phyloP scores from a whole-genome alignment of 208 protist species.

The Acanthamoeba royreba region DNA sequence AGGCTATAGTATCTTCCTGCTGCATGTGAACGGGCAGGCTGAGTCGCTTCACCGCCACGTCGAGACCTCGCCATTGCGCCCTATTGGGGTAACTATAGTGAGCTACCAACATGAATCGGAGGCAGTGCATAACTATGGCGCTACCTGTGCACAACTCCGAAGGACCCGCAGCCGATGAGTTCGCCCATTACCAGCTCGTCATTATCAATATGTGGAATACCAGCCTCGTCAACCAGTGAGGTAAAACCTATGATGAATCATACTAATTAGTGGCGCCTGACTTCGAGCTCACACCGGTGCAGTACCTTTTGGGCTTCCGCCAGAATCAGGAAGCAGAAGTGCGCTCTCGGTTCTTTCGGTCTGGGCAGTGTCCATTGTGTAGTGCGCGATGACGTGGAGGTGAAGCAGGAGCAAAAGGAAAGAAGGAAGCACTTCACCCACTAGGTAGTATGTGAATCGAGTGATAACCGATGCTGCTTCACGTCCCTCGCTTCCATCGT shows the following conservation, averaged over 20 bases:
- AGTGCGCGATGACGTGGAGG: neutral
- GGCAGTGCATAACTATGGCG: too few species aligned
- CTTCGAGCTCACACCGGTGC: too few species aligned
- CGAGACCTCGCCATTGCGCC: neutral
- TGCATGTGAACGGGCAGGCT: neutral
- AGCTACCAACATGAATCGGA: too few species aligned
- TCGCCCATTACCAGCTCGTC: neutral
- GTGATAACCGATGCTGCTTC: neutral
- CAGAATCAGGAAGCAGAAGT: too few species aligned
- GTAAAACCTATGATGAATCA: too few species aligned
- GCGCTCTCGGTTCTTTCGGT: too few species aligned
- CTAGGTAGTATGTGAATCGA: neutral
- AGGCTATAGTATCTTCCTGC: neutral
- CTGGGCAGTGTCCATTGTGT: too few species aligned
- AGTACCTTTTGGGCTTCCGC: too few species aligned
- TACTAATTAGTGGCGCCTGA: too few species aligned
- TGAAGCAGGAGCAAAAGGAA: neutral
- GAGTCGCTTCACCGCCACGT: neutral
- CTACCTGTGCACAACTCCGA: neutral
- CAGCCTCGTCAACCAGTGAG: neutral
- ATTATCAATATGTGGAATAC: neutral
- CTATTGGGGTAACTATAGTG: too few species aligned
- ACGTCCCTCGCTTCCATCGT: neutral
- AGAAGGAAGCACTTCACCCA: neutral
- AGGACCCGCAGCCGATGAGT: neutral